These are phyloP conservation scores for Cicer arietinum DNA, from an alignment of 306 rosid genomes.

Conservation along the genomic window DNA sequence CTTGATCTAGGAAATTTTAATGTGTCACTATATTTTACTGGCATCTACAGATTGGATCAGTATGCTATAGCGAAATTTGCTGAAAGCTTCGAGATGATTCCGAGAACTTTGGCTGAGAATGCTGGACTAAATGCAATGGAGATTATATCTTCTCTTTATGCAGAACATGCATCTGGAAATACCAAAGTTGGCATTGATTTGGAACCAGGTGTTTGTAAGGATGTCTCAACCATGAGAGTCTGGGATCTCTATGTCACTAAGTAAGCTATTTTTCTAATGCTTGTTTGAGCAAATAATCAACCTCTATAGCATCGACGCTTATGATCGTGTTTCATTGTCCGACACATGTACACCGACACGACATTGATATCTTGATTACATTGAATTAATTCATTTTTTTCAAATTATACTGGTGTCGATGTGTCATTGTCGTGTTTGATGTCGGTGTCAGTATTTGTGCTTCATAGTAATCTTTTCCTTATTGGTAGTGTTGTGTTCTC, in stretches of 20 bases:
- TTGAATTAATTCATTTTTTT: no score
- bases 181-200: conserved; percentile 87
- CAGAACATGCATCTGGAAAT: conserved; percentile 97
- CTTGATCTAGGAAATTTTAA: not conserved
- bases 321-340: no score
- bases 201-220: conserved; percentile 83
- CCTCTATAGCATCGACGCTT: not conserved
- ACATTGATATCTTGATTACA: no score
- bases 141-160: conserved; percentile 90
- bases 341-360: no score
- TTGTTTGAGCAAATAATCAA: not conserved
- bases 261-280: conserved; percentile 53
- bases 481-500: not conserved
- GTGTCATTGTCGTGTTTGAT: no score
- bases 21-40: not conserved
- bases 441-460: no score
- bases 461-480: not conserved
- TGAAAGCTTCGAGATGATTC: conserved; percentile 92
- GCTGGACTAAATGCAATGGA: conserved; percentile 98
- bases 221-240: conserved; percentile 60
- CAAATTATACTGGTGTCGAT: no score
- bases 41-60: conserved; percentile 88
- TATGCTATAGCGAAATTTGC: conserved; percentile 97
- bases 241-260: conserved; percentile 94
- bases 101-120: conserved; percentile 91